These are phyloP conservation scores for Phlebiopsis flavidoalba DNA, from an alignment of 768 basidiomycete species.

Conservation along the genomic window DNA sequence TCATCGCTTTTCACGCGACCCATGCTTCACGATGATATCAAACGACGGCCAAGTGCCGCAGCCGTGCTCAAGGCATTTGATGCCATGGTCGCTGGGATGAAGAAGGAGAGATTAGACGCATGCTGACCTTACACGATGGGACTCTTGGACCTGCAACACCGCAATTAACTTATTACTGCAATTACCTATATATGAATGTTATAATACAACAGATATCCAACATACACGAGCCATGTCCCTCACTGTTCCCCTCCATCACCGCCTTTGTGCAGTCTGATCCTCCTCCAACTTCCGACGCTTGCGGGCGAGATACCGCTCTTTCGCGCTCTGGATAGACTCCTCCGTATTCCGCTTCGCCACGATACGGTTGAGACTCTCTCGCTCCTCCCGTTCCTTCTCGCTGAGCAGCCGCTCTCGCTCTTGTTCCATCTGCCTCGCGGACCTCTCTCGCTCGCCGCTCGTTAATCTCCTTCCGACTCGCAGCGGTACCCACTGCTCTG, in stretches of 20 bases:
- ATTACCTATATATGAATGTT: conserved; percentile 1
- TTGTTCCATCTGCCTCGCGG: conserved; percentile 68
- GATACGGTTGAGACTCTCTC: conserved; percentile 59
- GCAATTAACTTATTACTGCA: conserved; percentile 6
- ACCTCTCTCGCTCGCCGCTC: conserved; percentile 79
- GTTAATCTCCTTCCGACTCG: conserved; percentile 75
- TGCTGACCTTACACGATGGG: not conserved
- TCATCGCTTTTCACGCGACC: conserved; percentile 49
- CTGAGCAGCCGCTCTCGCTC: conserved; percentile 56
- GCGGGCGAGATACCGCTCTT: conserved; percentile 69
- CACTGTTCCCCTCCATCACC: not conserved
- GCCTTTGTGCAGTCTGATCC: conserved; percentile 8
- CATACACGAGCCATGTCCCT: not conserved
- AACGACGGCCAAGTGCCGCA: conserved; percentile 45
- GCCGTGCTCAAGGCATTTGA: conserved; percentile 50
- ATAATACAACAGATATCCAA: not conserved
- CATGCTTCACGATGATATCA: conserved; percentile 54
- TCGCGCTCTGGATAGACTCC: conserved; percentile 65
- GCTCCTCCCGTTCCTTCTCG: conserved; percentile 55
- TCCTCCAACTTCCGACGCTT: conserved; percentile 73
- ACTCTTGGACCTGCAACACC: not conserved
- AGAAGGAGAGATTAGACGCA: conserved; percentile 28
- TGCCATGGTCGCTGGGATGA: conserved; percentile 37
- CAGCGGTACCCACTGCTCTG: conserved; percentile 81
- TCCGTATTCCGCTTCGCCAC: conserved; percentile 76